These are phyloP conservation scores for Trichoderma atroviride DNA, from an alignment of 2,329 filamentous ascomycete species.

Conservation along the genomic window DNA sequence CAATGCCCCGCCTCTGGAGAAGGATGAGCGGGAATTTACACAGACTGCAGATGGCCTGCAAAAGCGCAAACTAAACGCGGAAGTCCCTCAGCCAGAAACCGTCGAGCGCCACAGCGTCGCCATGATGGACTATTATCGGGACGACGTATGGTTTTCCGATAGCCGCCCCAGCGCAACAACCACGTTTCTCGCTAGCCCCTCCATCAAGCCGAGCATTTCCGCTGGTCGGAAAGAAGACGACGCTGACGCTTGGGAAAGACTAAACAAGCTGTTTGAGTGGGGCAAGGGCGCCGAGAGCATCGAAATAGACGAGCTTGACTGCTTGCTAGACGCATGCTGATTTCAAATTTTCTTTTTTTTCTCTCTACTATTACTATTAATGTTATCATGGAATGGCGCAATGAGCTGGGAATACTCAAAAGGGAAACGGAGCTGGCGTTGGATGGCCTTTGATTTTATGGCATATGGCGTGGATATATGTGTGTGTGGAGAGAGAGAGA, in stretches of 20 bases:
- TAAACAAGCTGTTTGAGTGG: constrained; percentile 52
- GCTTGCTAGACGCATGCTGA: constrained; percentile 75
- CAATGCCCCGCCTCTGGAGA: constrained; percentile 87
- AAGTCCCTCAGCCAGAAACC: constrained; percentile 37
- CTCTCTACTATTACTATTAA: constrained; percentile 12
- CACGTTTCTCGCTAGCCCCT: constrained; percentile 56
- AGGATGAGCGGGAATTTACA: constrained; percentile 95
- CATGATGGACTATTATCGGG: constrained; percentile 43
- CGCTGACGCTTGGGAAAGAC: constrained; percentile 45
- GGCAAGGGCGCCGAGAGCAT: constrained; percentile 83
- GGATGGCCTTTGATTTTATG: constrained; percentile 21
- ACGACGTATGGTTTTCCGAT: constrained; percentile 59
- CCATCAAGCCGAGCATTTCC: constrained; percentile 48
- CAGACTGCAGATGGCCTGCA: constrained; percentile 88
- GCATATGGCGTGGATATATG: constrained; percentile 36
- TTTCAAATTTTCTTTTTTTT: neutral
- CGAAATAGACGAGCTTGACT: constrained; percentile 90
- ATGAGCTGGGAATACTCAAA: constrained; percentile 23
- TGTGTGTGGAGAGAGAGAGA: constrained; percentile 31
- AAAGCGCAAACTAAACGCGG: constrained; percentile 61
- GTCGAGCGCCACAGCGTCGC: constrained; percentile 35
- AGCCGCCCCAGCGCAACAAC: constrained; percentile 42
- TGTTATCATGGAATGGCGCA: constrained; percentile 21
- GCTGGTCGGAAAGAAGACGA: constrained; percentile 44
- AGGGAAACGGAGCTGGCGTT: constrained; percentile 16